Conservation (phyloP, 345 rosid genomes). For the Capsella bursapastoris region DNA sequence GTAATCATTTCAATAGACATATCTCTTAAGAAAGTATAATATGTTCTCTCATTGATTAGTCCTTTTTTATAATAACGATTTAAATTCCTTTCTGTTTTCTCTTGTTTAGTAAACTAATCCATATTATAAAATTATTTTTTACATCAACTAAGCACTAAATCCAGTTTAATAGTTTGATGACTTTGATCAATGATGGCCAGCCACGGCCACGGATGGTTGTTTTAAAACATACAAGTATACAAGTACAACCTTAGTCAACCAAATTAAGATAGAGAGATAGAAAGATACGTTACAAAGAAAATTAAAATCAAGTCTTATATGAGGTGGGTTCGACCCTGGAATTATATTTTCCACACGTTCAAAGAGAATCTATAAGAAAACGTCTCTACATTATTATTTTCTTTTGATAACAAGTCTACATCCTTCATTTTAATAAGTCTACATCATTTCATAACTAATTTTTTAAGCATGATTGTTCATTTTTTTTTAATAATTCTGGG, state of each 20-base stretch:
- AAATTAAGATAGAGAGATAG: background rate
- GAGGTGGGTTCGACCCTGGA: constrained; percentile 34
- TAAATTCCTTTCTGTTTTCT: background rate
- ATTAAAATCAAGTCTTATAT: constrained; percentile 14
- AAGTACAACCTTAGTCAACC: constrained; percentile 25
- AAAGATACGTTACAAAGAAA: constrained; percentile 17
- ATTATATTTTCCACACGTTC: constrained; percentile 20
- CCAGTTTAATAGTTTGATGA: background rate
- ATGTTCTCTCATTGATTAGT: too few relatives aligned
- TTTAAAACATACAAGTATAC: background rate
- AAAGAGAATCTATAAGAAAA: background rate
- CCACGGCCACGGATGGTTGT: constrained; percentile 19
- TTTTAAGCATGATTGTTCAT: background rate
- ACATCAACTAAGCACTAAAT: background rate
- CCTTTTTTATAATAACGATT: too few relatives aligned
- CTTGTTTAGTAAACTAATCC: background rate
- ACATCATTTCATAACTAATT: constrained; percentile 9
- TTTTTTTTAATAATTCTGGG: background rate
- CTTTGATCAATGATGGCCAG: constrained; percentile 13
- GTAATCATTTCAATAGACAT: too few relatives aligned
- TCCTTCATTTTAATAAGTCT: background rate
- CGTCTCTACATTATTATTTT: background rate
- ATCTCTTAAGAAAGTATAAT: too few relatives aligned
- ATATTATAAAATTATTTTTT: background rate
- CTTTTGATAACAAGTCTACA: background rate